Conservation (phyloP, 768 basidiomycete species). For the Sarcodon sp. region DNA sequence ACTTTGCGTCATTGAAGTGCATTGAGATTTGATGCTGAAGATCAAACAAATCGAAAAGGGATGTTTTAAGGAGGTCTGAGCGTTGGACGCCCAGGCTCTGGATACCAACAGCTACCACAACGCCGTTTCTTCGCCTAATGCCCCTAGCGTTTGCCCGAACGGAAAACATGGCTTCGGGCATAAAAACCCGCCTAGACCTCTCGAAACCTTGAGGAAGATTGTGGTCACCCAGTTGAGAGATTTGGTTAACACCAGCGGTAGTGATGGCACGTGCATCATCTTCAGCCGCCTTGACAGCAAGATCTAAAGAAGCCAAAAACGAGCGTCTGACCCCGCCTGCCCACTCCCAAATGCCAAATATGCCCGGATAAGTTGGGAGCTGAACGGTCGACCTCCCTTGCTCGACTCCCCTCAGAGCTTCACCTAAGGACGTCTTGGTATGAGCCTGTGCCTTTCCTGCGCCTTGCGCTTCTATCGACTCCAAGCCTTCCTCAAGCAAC, state of each 20-base stretch:
- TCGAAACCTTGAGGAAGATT: conserved; percentile 77
- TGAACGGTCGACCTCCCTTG: conserved; percentile 36
- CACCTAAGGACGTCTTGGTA: conserved; percentile 45
- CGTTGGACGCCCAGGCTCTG: conserved; percentile 75
- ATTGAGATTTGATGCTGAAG: conserved; percentile 66
- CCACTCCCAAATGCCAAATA: conserved; percentile 78
- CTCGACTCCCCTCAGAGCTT: conserved; percentile 68
- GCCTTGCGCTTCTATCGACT: conserved; percentile 65
- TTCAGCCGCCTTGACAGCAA: conserved; percentile 68
- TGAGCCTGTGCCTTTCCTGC: conserved; percentile 35
- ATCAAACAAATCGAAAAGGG: conserved; percentile 79
- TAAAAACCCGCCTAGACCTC: conserved; percentile 72
- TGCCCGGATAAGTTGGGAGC: conserved; percentile 75
- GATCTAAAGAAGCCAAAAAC: conserved; percentile 72
- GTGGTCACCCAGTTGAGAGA: conserved; percentile 57
- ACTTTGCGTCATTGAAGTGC: conserved; percentile 47
- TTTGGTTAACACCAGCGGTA: conserved; percentile 46
- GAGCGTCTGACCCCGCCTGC: conserved; percentile 65
- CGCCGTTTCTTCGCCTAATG: conserved; percentile 21
- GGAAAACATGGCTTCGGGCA: conserved; percentile 97
- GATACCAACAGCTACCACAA: conserved; percentile 65
- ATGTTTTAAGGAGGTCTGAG: conserved; percentile 65
- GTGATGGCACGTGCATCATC: conserved; percentile 70
- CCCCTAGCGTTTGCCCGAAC: conserved; percentile 24
- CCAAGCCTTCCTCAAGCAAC: conserved; percentile 66